Percentiles rank a stretch among this genome's conserved stretches.
phyloP scores from a whole-genome alignment of 202 grass and related monocot species.

The Miscanthus sacchariflorus region DNA sequence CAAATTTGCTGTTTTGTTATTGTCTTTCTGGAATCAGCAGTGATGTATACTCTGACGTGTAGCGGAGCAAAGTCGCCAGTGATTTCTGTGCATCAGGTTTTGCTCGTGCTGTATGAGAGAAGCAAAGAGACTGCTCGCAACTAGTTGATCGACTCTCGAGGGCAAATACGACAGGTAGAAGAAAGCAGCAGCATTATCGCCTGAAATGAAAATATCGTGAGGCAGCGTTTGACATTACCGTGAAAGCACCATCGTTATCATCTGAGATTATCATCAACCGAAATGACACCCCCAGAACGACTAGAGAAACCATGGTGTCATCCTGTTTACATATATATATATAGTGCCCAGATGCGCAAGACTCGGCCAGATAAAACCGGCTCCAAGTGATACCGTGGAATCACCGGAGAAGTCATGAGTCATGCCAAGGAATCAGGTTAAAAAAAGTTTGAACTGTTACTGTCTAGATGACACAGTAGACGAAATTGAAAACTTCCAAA shows the following conservation, averaged over 20 bases:
- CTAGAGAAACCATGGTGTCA: constrained; percentile 1
- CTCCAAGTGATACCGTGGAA: constrained; percentile 12
- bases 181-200: constrained; percentile 24
- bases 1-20: not conserved
- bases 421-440: too few relatives aligned
- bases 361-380: constrained; percentile 12
- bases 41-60: constrained; percentile 1
- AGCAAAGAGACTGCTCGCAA: not conserved
- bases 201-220: not conserved
- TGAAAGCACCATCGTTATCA: constrained; percentile 29
- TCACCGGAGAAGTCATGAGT: not conserved
- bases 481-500: constrained; percentile 5
- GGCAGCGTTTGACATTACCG: constrained; percentile 1
- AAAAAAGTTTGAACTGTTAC: not conserved
- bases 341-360: constrained; percentile 20
- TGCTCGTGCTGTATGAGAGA: constrained; percentile 16
- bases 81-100: not conserved
- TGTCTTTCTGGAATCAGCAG: constrained; percentile 1
- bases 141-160: constrained; percentile 10
- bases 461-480: not conserved
- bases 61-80: not conserved
- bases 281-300: constrained; percentile 25
- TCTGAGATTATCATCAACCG: constrained; percentile 2
- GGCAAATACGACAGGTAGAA: constrained; percentile 29
- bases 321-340: constrained; percentile 11